Base-by-base conservation (phyloP, 169 alveolate species). In the Plasmodium falciparum region DNA sequence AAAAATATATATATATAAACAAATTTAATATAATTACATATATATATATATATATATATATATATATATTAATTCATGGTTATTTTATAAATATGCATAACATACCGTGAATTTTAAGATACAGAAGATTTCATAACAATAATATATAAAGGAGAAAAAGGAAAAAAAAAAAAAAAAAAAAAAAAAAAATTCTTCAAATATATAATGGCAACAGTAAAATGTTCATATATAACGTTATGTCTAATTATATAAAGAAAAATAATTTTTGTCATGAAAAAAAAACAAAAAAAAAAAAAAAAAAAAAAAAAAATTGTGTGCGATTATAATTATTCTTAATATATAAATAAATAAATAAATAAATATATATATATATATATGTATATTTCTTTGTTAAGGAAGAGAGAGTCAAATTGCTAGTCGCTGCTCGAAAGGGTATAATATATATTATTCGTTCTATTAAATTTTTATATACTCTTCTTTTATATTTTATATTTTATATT, bases 321-420 rank as follows among this genome's bases (percentile, higher is more conserved):
- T 33, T 33, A 33, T 33, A 33, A 33, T 33, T 33, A 33, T 33
- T 33, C 43, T 33, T n/a, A n/a, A n/a, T n/a, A n/a, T n/a, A n/a
- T n/a, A 33, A 0, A 26, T 20, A 20, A 20, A 20, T 20, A 20
- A 20, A 20, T 20, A 29, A 2, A 20, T 61, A 50, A 8, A 3
- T 50, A 61, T 13, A 54, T 9, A 54, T 54, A 15, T 54, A 15
- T 54, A 54, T 15, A 54, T 15, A 15, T 5, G 20, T 54, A 54
- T 54, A 20, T 50, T 66, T 47, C 49, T 76, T 50, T 24, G 56
- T 69, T 3, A 22, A 76, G 89, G 89, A 76, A 66, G 89, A 76
- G 89, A 76, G 89, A 76, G 76, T 76, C 49, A 76, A 76, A 66
- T 65, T 76, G 76, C 69, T 76, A 24, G 76, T 65, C 17, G 89